Conservation (phyloP, 192 early-diverging fungal genomes). For the Coemansia sp. region DNA sequence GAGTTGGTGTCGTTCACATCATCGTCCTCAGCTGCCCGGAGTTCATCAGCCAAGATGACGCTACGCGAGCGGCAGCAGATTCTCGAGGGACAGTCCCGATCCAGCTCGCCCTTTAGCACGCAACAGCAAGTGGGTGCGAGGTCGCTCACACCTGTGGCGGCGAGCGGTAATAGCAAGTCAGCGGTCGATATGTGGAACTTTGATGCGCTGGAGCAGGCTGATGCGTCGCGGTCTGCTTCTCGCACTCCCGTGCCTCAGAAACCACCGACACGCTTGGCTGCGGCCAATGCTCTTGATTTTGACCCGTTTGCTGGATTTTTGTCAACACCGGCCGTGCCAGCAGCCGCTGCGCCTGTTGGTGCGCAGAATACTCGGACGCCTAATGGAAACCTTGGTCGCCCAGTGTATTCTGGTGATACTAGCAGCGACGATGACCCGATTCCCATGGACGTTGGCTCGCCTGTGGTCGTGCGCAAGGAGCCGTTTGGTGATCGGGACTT, state of each 20-base stretch:
- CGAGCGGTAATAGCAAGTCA: neutral
- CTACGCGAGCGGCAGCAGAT: conserved; percentile 50
- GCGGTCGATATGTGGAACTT: conserved; percentile 44
- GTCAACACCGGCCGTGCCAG: neutral
- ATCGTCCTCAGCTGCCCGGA: conserved; percentile 10
- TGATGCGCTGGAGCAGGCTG: conserved; percentile 41
- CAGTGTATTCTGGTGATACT: neutral
- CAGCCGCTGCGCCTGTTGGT: neutral
- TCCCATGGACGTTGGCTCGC: conserved; percentile 27
- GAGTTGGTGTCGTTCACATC: conserved; percentile 51
- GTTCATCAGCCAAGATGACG: conserved; percentile 36
- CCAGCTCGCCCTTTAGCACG: conserved; percentile 26
- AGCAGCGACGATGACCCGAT: conserved; percentile 45
- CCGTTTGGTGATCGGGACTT: conserved; percentile 45
- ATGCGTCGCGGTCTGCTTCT: conserved; percentile 18
- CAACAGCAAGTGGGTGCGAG: conserved; percentile 12
- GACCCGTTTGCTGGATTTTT: conserved; percentile 16
- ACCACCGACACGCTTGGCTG: neutral
- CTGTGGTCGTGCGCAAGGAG: conserved; percentile 3
- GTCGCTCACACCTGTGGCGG: conserved; percentile 13
- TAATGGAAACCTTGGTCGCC: neutral
- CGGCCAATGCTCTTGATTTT: conserved; percentile 33
- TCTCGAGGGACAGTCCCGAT: conserved; percentile 30
- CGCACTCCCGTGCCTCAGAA: conserved; percentile 23
- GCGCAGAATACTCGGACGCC: neutral